Conservation (phyloP, 305 asterid species). For the Fraxinus sp. region DNA sequence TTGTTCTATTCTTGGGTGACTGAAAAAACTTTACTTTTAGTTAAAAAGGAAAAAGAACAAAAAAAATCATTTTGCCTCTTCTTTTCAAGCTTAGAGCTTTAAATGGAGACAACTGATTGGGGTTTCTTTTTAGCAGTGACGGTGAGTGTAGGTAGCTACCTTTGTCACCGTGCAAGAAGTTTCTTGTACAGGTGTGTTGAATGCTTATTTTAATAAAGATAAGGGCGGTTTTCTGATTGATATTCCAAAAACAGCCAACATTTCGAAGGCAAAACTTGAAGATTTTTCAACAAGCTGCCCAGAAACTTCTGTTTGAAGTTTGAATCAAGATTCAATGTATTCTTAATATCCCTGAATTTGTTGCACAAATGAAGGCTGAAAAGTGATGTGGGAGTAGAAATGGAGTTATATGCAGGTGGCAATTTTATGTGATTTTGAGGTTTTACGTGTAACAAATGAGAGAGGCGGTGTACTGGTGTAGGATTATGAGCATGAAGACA, state of each 20-base stretch:
- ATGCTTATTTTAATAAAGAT: not conserved
- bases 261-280: not conserved
- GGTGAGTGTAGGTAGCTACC: not conserved
- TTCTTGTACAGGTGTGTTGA: slow-evolving; percentile 5
- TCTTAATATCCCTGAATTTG: not conserved
- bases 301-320: not conserved
- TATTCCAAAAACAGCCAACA: not conserved
- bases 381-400: not conserved
- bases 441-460: not conserved
- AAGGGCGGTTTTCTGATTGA: not conserved
- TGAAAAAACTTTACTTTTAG: not conserved
- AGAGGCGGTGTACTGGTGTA: slow-evolving; percentile 1
- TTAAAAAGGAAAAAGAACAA: not conserved
- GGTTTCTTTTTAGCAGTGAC: slow-evolving; percentile 1
- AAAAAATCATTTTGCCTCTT: not conserved
- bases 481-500: not conserved
- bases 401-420: not conserved
- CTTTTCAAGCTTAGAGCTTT: not conserved
- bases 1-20: not conserved
- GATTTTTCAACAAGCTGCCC: not conserved
- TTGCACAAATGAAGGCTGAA: not conserved
- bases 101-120: not conserved
- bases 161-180: slow-evolving; percentile 9
- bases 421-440: not conserved
- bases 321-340: not conserved